Conservation (phyloP, 805 yeast genomes). For the Cyberlindnera mississippiensis region DNA sequence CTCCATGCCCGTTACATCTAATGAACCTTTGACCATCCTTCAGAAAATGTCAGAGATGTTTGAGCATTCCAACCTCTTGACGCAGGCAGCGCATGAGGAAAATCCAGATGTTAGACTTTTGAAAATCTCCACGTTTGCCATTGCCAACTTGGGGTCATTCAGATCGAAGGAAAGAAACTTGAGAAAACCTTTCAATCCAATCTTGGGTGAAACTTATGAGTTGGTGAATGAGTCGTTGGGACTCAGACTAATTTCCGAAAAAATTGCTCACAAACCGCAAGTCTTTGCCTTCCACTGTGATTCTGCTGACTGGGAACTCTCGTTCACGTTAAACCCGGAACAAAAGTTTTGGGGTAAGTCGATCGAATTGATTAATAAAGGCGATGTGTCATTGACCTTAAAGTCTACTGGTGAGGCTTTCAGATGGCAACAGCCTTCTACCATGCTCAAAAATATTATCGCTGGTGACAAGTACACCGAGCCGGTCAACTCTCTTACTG, state of each 20-base stretch:
- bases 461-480: constrained; percentile 96
- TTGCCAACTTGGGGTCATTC: constrained; percentile 64
- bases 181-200: constrained; percentile 92
- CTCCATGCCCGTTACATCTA: constrained; percentile 91
- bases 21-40: constrained; percentile 84
- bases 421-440: constrained; percentile 79
- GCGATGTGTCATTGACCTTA: constrained; percentile 55
- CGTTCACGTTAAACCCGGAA: constrained; percentile 62
- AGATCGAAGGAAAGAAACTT: constrained; percentile 71
- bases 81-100: constrained; percentile 48
- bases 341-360: constrained; percentile 97
- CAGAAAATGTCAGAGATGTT: constrained; percentile 76
- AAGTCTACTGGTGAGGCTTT: constrained; percentile 61
- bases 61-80: constrained; percentile 70
- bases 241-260: constrained; percentile 72
- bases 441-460: constrained; percentile 77
- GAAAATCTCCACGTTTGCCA: constrained; percentile 77
- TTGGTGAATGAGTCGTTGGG: constrained; percentile 81
- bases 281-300: constrained; percentile 81
- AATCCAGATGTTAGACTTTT: constrained; percentile 54
- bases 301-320: constrained; percentile 62
- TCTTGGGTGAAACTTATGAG: constrained; percentile 91
- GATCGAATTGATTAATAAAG: constrained; percentile 75
- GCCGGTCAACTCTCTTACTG: constrained; percentile 66
- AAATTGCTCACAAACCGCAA: constrained; percentile 84